Evolutionary conservation across 371 early-diverging fungal species (phyloP).

Genomic region (Mortierella sp.): DNA sequence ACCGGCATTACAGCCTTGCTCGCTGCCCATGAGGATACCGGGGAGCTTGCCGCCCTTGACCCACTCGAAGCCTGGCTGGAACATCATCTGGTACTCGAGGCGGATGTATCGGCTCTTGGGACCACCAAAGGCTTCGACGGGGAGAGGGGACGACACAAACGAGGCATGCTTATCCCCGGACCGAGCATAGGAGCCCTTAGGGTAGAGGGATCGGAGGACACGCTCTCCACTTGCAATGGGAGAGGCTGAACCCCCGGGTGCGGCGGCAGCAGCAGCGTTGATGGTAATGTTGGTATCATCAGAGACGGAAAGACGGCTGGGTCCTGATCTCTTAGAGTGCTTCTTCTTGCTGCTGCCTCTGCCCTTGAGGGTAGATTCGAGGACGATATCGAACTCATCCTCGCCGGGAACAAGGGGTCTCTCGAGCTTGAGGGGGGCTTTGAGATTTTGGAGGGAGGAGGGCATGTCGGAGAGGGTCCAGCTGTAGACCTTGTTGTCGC

Average conservation of each 20-base stretch:
- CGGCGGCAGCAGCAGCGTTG: background rate
- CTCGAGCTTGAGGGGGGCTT: background rate
- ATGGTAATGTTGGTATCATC: background rate
- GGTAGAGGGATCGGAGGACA: slow-evolving; percentile 41
- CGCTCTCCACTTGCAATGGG: background rate
- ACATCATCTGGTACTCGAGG: slow-evolving; percentile 44
- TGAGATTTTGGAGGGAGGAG: background rate
- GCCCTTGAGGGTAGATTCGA: background rate
- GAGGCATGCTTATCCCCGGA: slow-evolving; percentile 24
- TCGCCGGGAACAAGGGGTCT: background rate
- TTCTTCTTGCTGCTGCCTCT: background rate
- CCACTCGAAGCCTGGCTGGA: slow-evolving; percentile 47
- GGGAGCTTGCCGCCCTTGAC: slow-evolving; percentile 65
- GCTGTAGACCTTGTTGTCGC: background rate
- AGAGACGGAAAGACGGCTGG: background rate
- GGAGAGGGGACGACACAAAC: slow-evolving; percentile 28
- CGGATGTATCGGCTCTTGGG: slow-evolving; percentile 32
- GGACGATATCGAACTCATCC: slow-evolving; percentile 3
- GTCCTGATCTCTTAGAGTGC: background rate
- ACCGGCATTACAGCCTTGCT: slow-evolving; percentile 57
- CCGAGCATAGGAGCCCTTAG: slow-evolving; percentile 28
- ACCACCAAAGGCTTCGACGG: slow-evolving; percentile 24
- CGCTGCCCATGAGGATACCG: slow-evolving; percentile 64
- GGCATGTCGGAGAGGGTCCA: slow-evolving; percentile 2
- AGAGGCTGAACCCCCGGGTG: background rate